Evolutionary conservation across 2,329 filamentous ascomycete species (phyloP).

Genomic region (Didymella lethalis): DNA sequence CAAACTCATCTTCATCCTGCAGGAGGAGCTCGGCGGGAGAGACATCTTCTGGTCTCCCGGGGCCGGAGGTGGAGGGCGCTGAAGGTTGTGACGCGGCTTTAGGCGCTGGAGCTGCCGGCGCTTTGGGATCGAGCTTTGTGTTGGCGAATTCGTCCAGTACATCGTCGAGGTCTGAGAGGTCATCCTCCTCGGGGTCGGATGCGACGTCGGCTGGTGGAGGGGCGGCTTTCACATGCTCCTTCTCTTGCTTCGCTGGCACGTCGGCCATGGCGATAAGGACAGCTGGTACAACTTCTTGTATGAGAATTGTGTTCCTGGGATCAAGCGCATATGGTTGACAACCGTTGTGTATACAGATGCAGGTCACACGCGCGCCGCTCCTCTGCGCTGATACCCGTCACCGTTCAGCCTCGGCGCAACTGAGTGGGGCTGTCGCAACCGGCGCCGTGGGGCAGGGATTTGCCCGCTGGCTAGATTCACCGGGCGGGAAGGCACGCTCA

Average conservation of each 20-base stretch:
- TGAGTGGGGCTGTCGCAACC: constrained; percentile 12
- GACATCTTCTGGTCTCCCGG: constrained; percentile 47
- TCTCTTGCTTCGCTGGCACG: constrained; percentile 26
- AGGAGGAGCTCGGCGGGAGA: constrained; percentile 42
- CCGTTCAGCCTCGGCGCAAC: constrained; percentile 37
- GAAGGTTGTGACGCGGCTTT: constrained; percentile 45
- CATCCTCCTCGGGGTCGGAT: constrained; percentile 91
- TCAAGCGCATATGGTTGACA: constrained; percentile 9
- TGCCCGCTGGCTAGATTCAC: constrained; percentile 16
- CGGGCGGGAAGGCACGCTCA: constrained; percentile 1
- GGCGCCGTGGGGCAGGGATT: constrained; percentile 17
- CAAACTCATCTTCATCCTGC: constrained; percentile 71
- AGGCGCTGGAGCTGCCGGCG: constrained; percentile 32
- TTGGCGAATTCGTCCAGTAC: constrained; percentile 91
- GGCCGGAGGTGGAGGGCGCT: constrained; percentile 51
- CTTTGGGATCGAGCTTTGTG: constrained; percentile 63
- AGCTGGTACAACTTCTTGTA: not conserved
- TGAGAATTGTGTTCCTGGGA: not conserved
- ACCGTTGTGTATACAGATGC: constrained; percentile 11
- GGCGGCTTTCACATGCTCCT: constrained; percentile 25
- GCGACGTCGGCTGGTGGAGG: constrained; percentile 54
- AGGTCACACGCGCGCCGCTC: constrained; percentile 16
- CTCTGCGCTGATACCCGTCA: constrained; percentile 13
- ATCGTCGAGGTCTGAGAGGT: constrained; percentile 91
- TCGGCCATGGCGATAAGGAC: constrained; percentile 32